Percentiles rank a stretch among this genome's conserved stretches.
These are phyloP conservation scores for Calcarisporium arbuscula DNA, from an alignment of 2,329 filamentous ascomycete genomes.

Conservation along the genomic window DNA sequence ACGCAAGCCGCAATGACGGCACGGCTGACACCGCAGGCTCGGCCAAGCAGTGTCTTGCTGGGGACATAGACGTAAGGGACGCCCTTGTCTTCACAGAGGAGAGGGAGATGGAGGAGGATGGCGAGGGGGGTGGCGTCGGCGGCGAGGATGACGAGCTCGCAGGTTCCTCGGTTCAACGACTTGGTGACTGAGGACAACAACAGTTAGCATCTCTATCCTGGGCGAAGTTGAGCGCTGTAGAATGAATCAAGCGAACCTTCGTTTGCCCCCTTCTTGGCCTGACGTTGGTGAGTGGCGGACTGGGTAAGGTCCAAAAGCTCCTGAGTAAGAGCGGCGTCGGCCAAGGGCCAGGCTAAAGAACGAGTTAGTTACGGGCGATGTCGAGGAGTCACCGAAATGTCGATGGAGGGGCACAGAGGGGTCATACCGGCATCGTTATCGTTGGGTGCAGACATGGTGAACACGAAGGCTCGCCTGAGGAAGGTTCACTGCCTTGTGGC, in stretches of 20 bases:
- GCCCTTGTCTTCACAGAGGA: constrained; percentile 79
- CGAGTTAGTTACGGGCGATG: constrained; percentile 16
- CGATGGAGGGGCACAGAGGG: neutral
- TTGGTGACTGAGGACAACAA: constrained; percentile 51
- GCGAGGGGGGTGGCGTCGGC: constrained; percentile 83
- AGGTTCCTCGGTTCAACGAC: constrained; percentile 83
- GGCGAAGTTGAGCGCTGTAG: too few species aligned
- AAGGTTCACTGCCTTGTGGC: constrained; percentile 51
- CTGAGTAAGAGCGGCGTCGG: constrained; percentile 68
- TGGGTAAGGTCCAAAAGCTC: constrained; percentile 79
- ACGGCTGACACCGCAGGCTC: constrained; percentile 83
- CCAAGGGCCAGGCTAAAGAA: constrained; percentile 58
- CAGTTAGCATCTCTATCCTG: constrained; percentile 5
- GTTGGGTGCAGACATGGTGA: constrained; percentile 19
- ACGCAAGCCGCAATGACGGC: constrained; percentile 83
- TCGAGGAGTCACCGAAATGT: too few species aligned
- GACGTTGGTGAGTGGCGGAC: constrained; percentile 58
- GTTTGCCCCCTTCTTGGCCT: constrained; percentile 87
- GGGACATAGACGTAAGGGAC: constrained; percentile 62
- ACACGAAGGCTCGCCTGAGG: constrained; percentile 24
- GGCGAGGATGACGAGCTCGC: constrained; percentile 82
- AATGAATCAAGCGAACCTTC: constrained; percentile 41
- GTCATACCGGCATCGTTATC: constrained; percentile 18
- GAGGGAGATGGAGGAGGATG: constrained; percentile 82
- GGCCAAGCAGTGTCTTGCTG: constrained; percentile 76